Base-by-base conservation (phyloP, 768 basidiomycete genomes). In the Agaricus blazei region DNA sequence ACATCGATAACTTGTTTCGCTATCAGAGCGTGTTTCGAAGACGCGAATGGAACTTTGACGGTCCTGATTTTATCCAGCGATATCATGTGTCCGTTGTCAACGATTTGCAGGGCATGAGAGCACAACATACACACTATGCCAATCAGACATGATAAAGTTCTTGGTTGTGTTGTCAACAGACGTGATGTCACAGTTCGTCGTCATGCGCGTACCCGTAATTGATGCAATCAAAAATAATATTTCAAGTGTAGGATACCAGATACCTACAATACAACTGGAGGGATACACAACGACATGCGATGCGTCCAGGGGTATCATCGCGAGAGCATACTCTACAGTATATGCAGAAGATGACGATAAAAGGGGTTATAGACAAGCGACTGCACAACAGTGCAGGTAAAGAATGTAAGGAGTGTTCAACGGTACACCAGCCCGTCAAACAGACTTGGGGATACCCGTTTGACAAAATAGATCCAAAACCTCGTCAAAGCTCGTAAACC, bases 1-100 rank as follows among this genome's bases (percentile, higher is more conserved):
- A 97, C 93, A 58, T 89, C 85, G 65, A 97, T 89, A 58, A 82
- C 86, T 68, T 85, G 83, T 65, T 85, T 88, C 26, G 89, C 93
- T 61, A 93, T 90, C 47, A 68, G 64, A 8, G 94, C 94, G 64
- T 97, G 92, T 59, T 84, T 76, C 24, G 74, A 66, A 23, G 81
- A 85, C 23, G 80, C 76, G 60, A 96, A 93, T 8, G 93, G 94
- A 42, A 95, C 84, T 46, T 83, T 80, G 56, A 94, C 71, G 4
- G 81, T 84, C 46, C 89, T 74, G 60, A 6, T 34, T 34, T 34
- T 34, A 11, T 4, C 11, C 34, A 34, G 8, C 34, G 34, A 11
- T 6, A 4, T 34, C 34, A 6, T 34, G 7, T 34, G 34, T 34
- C 11, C 34, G 5, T 34, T 11, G 34, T 34, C 34, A 34, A 41